phyloP scores from a whole-genome alignment of 192 early-diverging fungal species.

The Linderina pennispora region DNA sequence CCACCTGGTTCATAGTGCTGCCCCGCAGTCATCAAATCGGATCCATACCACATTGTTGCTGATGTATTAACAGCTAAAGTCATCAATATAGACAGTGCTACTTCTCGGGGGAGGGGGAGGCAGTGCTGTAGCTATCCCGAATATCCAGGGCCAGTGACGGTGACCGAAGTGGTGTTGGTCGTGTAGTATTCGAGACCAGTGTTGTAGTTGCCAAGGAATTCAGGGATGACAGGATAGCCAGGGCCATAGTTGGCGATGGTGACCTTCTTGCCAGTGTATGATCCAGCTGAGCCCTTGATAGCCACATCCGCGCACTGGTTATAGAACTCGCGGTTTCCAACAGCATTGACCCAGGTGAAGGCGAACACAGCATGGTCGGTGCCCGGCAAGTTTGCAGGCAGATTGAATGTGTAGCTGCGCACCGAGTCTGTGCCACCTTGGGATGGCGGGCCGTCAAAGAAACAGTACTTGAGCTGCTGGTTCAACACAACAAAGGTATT shows the following conservation, averaged over 20 bases:
- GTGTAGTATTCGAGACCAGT: slow-evolving; percentile 17
- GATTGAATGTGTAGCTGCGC: slow-evolving; percentile 9
- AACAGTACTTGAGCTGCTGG: slow-evolving; percentile 23
- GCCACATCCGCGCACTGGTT: slow-evolving; percentile 55
- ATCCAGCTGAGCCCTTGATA: slow-evolving; percentile 10
- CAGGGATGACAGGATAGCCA: slow-evolving; percentile 40
- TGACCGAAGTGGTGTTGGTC: not conserved
- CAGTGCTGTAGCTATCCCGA: not conserved
- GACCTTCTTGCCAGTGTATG: slow-evolving; percentile 31
- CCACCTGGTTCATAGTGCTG: no score
- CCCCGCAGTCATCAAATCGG: no score
- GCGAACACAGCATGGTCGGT: slow-evolving; percentile 32
- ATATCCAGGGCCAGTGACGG: slow-evolving; percentile 3
- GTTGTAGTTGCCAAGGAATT: slow-evolving; percentile 27
- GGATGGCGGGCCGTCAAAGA: slow-evolving; percentile 4
- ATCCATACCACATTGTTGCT: no score
- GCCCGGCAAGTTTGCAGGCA: slow-evolving; percentile 22
- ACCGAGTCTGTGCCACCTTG: slow-evolving; percentile 6
- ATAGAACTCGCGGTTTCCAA: slow-evolving; percentile 63
- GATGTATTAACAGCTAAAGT: no score
- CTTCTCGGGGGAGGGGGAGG: no score
- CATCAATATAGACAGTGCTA: no score
- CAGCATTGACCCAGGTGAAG: slow-evolving; percentile 65
- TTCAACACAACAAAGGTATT: slow-evolving; percentile 32
- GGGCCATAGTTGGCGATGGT: slow-evolving; percentile 51